phyloP scores from a whole-genome alignment of 2,329 filamentous ascomycete genomes.

The Colletotrichum lindemuthianum region DNA sequence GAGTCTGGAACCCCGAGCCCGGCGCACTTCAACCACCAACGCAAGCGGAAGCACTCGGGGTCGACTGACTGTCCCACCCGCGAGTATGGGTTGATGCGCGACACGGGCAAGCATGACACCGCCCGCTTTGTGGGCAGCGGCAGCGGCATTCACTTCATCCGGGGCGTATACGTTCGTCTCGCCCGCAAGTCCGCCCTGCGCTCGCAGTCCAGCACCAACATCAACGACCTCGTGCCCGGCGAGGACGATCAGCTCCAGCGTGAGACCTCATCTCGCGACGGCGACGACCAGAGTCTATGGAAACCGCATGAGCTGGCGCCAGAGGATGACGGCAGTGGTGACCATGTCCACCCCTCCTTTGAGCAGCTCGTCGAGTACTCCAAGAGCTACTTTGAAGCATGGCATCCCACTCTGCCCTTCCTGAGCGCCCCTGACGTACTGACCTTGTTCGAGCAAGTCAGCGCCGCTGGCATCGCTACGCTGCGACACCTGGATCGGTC shows the following conservation, averaged over 20 bases:
- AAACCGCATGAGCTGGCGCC: slow-evolving; percentile 46
- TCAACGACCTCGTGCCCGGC: slow-evolving; percentile 60
- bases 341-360: slow-evolving; percentile 47
- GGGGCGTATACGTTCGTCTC: slow-evolving; percentile 62
- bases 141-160: slow-evolving; percentile 69
- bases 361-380: slow-evolving; percentile 61
- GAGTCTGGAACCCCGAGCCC: slow-evolving; percentile 39
- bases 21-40: slow-evolving; percentile 38
- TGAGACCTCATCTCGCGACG: slow-evolving; percentile 22
- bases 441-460: slow-evolving; percentile 54
- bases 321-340: slow-evolving; percentile 2
- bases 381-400: slow-evolving; percentile 64
- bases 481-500: slow-evolving; percentile 49
- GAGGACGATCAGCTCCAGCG: slow-evolving; percentile 62
- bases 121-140: slow-evolving; percentile 66
- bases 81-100: slow-evolving; percentile 59
- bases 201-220: slow-evolving; percentile 15
- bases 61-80: slow-evolving; percentile 42
- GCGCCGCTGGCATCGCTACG: slow-evolving; percentile 44
- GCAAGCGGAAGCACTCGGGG: slow-evolving; percentile 44
- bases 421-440: slow-evolving; percentile 64
- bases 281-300: slow-evolving; percentile 46
- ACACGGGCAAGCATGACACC: slow-evolving; percentile 55
- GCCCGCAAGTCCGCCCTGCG: slow-evolving; percentile 41
- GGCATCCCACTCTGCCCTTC: slow-evolving; percentile 67